phyloP scores from a whole-genome alignment of 2,329 filamentous ascomycete species.

The Talaromyces albobiverticillius region DNA sequence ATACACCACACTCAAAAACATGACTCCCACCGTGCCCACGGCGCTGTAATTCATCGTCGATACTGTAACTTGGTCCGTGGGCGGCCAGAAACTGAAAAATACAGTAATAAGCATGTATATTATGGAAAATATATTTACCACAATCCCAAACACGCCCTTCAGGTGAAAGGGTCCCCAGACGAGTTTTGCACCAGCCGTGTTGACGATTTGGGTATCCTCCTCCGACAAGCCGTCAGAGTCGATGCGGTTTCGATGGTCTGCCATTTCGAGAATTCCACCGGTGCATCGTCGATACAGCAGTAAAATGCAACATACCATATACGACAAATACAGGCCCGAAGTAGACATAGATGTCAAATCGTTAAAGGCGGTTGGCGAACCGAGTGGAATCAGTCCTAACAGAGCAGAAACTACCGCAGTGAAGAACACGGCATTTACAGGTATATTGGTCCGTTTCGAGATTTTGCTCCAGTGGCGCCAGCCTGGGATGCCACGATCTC shows the following conservation, averaged over 20 bases:
- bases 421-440: conserved; percentile 24
- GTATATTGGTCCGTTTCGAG: conserved; percentile 20
- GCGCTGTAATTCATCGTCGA: conserved; percentile 49
- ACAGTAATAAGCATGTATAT: conserved; percentile 43
- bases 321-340: conserved; percentile 47
- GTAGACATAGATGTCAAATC: conserved; percentile 48
- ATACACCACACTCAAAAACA: conserved; percentile 39
- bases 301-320: conserved; percentile 45
- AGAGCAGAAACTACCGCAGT: conserved; percentile 30
- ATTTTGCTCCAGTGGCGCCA: conserved; percentile 26
- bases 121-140: conserved; percentile 43
- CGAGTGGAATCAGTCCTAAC: conserved; percentile 51
- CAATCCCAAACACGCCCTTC: conserved; percentile 41
- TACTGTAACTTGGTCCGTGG: conserved; percentile 31
- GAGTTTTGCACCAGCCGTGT: conserved; percentile 17
- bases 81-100: conserved; percentile 49
- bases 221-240: neutral
- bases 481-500: conserved; percentile 34
- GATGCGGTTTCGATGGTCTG: conserved; percentile 18
- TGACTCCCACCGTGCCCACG: conserved; percentile 38
- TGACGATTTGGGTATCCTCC: conserved; percentile 27
- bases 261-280: conserved; percentile 31
- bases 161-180: conserved; percentile 26
- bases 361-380: conserved; percentile 49
- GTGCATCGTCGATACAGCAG: conserved; percentile 42